Evolutionary conservation across 2,329 filamentous ascomycete species (phyloP).

Genomic region (Cordyceps fumosorosea): DNA sequence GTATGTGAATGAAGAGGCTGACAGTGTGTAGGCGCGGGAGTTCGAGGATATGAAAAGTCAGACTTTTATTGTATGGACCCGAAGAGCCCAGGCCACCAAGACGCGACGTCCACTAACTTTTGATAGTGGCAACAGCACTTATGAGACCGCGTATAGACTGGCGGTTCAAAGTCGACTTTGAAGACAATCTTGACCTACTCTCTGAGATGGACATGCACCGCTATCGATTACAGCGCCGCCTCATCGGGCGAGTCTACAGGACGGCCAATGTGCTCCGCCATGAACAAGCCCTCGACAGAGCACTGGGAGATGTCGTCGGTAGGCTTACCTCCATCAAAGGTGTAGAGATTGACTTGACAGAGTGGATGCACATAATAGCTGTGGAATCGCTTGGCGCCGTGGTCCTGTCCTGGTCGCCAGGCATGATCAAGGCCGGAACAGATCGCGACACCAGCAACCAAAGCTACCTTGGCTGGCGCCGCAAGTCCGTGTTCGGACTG

Average conservation of each 20-base stretch:
- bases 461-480: constrained; percentile 44
- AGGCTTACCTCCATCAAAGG: constrained; percentile 32
- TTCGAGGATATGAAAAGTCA: constrained; percentile 42
- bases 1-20: background rate
- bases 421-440: constrained; percentile 35
- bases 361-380: constrained; percentile 51
- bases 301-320: constrained; percentile 29
- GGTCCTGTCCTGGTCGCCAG: constrained; percentile 47
- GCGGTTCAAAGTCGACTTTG: constrained; percentile 27
- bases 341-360: constrained; percentile 39
- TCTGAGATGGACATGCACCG: constrained; percentile 41
- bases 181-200: constrained; percentile 43
- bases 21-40: constrained; percentile 30
- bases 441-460: constrained; percentile 42
- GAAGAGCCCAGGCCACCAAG: constrained; percentile 14
- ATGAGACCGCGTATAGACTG: constrained; percentile 37
- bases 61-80: constrained; percentile 41
- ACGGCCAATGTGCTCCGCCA: constrained; percentile 35
- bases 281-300: constrained; percentile 34
- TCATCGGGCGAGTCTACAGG: constrained; percentile 44
- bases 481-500: constrained; percentile 46
- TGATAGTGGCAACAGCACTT: constrained; percentile 38
- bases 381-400: constrained; percentile 45
- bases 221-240: constrained; percentile 42
- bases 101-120: background rate